phyloP scores from a whole-genome alignment of 176 grass and related monocot species.

The Leersia perrieri region DNA sequence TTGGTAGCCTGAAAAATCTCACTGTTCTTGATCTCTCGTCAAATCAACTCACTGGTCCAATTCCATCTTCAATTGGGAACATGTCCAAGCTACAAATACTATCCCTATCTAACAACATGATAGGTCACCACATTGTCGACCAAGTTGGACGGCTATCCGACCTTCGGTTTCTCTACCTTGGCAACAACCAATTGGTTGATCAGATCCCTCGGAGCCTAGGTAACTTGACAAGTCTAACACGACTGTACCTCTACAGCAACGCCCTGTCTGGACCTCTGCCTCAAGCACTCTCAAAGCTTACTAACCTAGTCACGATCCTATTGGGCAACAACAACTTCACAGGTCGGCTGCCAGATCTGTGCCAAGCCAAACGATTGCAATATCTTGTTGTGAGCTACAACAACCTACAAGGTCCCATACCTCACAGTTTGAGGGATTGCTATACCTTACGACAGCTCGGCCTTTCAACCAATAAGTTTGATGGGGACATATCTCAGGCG shows the following conservation, averaged over 20 bases:
- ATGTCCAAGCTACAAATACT: neutral
- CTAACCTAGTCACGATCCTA: neutral
- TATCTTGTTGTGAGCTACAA: neutral
- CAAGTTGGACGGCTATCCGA: no score
- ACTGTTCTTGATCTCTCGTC: neutral
- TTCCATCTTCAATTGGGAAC: constrained; percentile 1
- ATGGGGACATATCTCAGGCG: constrained; percentile 20
- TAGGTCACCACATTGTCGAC: no score
- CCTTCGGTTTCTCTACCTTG: neutral
- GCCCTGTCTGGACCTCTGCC: neutral
- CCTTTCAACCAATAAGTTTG: constrained; percentile 21
- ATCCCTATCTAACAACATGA: neutral
- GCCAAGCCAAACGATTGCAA: neutral
- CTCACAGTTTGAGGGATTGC: constrained; percentile 21
- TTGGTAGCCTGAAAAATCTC: neutral
- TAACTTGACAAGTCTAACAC: neutral
- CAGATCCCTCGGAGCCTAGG: neutral
- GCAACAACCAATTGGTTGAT: neutral
- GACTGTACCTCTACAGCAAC: neutral
- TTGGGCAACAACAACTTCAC: neutral
- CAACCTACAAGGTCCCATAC: constrained; percentile 23
- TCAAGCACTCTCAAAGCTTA: neutral
- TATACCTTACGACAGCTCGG: neutral
- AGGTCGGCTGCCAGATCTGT: neutral
- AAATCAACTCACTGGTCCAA: neutral